Evolutionary conservation across 176 grass and related monocot species (phyloP), one percentile per base, ranked within the genome.

Genomic region (Thinopyrum elongatum): DNA sequence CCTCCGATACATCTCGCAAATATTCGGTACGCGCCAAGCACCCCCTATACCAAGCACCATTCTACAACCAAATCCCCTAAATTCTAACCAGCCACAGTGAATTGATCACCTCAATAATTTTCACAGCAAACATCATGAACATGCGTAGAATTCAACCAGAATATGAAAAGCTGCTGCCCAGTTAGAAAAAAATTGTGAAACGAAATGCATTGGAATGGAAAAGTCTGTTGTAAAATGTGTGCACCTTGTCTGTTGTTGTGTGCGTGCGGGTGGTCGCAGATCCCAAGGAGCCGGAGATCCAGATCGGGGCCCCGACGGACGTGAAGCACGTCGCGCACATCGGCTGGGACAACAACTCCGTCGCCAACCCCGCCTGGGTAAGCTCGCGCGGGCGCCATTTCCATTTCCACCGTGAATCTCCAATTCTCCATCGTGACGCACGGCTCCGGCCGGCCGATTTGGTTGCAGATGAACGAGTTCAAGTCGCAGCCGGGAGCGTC

Each of bases 261-360:
- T 34, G 65, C 19, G 65, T 7, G 31, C 0, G 58, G 21, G 8
- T 15, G 38, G n/a, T n/a, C 29, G 27, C 84, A 92, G 93, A 98
- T 6, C 63, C 84, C 2, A 93, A 91, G 82, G 95, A 98, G 80
- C 89, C 84, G 78, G 89, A 95, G 91, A 98, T 98, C 91, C 82
- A 98, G 82, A 98, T 98, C 73, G 95, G 95, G 58, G 71, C 79
- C 34, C 95, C 95, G 64, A 98, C 95, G 42, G 95, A 98, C 27
- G 95, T 98, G n/a, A 95, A 98, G 90, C 95, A 98, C 85, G 93
- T 98, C 76, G 93, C 95, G 34, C 95, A 98, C 82, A 93, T 98
- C 51, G 95, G 95, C 83, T 98, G 93, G 93, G 95, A 98, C 82
- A 89, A 82, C 85, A 15, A 65, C 62, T 86, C 73, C 85, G 89